phyloP scores from a whole-genome alignment of 129 eudicot species.

The Silybum marianum region DNA sequence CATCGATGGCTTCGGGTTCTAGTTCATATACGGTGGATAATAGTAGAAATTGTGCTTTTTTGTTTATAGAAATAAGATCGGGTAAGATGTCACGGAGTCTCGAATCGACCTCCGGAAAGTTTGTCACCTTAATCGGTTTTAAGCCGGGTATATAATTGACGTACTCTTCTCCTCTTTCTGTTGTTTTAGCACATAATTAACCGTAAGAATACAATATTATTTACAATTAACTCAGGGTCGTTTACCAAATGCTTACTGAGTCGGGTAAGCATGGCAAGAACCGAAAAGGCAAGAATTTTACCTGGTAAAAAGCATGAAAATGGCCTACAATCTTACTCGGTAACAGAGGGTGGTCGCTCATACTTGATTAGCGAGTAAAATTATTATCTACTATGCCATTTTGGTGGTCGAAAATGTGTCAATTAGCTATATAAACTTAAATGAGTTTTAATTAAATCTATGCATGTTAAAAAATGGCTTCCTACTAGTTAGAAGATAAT shows the following conservation, averaged over 20 bases:
- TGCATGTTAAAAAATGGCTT: no score
- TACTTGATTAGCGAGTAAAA: no score
- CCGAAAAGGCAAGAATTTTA: no score
- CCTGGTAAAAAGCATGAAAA: no score
- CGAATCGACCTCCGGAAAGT: neutral
- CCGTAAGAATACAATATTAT: neutral
- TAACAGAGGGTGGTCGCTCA: no score
- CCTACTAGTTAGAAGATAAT: no score
- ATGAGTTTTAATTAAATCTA: no score
- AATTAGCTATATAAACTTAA: no score
- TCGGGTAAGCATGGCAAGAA: no score
- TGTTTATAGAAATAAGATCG: neutral
- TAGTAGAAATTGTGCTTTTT: neutral
- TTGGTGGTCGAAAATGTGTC: no score
- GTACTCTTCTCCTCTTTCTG: neutral
- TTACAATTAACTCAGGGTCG: neutral
- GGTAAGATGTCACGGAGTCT: neutral
- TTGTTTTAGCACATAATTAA: neutral
- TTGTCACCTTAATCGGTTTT: neutral
- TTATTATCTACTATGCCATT: no score
- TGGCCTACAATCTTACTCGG: no score
- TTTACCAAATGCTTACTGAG: neutral
- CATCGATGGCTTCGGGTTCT: slow-evolving; percentile 24
- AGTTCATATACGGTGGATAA: neutral
- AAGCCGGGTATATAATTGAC: neutral